A percentile compares a stretch with the other conserved stretches of the same genome.
Conservation (phyloP, 805 yeast species). For the Dipodascopsis uninucleata region DNA sequence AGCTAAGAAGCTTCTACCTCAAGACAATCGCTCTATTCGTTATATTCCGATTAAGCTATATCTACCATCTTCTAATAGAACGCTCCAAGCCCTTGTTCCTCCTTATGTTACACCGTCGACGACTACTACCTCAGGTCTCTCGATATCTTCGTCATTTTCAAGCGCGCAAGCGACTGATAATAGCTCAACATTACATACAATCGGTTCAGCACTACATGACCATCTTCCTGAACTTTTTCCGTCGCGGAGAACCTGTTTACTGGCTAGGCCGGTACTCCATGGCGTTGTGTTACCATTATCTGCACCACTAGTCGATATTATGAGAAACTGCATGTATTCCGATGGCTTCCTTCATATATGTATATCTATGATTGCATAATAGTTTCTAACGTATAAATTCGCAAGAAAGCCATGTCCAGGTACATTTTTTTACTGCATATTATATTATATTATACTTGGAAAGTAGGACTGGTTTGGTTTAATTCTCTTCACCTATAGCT, state of each 20-base stretch:
- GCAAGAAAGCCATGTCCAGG: too few species aligned
- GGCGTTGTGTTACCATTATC: constrained; percentile 51
- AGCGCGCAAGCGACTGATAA: constrained; percentile 20
- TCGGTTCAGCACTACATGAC: constrained; percentile 43
- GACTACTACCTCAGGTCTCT: constrained; percentile 8
- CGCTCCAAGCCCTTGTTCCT: constrained; percentile 37
- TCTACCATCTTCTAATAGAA: constrained; percentile 37
- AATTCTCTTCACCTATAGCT: too few species aligned
- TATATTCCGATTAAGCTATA: constrained; percentile 37
- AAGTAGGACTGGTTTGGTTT: too few species aligned
- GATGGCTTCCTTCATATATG: constrained; percentile 67
- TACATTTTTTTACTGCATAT: too few species aligned
- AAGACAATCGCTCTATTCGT: constrained; percentile 20
- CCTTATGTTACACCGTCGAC: constrained; percentile 19
- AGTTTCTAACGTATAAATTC: not conserved
- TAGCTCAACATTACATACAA: constrained; percentile 34
- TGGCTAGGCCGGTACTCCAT: constrained; percentile 49
- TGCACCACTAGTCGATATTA: constrained; percentile 47
- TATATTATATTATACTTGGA: too few species aligned
- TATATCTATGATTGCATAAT: constrained; percentile 38
- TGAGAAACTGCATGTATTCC: constrained; percentile 44
- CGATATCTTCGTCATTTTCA: constrained; percentile 13
- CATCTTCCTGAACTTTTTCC: constrained; percentile 49
- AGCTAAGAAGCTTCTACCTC: constrained; percentile 30
- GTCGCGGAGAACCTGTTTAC: constrained; percentile 36